A percentile compares a stretch with the other conserved stretches of the same genome.
Evolutionary conservation across 768 basidiomycete species (phyloP).

Genomic region (Rhodocollybia butyracea): DNA sequence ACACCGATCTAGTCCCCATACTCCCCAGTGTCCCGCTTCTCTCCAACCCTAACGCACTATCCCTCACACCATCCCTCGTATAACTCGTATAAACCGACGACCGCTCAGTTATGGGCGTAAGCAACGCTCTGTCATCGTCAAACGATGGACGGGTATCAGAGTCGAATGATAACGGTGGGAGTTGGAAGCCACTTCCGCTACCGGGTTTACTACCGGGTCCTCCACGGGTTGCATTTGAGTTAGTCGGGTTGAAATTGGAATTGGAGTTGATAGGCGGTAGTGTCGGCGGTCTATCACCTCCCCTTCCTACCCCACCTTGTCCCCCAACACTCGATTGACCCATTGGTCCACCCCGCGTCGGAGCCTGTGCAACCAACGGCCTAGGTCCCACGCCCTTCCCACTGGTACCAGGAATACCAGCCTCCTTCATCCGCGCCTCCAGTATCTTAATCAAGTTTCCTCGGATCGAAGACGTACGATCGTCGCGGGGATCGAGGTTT

Average conservation of each 20-base stretch:
- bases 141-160: constrained; percentile 10
- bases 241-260: too few relatives aligned
- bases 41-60: constrained; percentile 13
- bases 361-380: too few relatives aligned
- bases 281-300: too few relatives aligned
- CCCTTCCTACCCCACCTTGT: too few relatives aligned
- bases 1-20: background rate
- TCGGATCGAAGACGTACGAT: constrained; percentile 70
- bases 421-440: constrained; percentile 56
- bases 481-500: constrained; percentile 70
- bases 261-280: too few relatives aligned
- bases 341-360: too few relatives aligned
- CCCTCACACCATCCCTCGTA: background rate
- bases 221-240: constrained; percentile 22
- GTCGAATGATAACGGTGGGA: constrained; percentile 61
- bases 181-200: constrained; percentile 33
- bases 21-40: constrained; percentile 5
- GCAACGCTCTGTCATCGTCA: constrained; percentile 25
- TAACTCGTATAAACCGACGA: constrained; percentile 27
- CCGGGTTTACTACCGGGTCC: constrained; percentile 13
- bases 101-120: constrained; percentile 70
- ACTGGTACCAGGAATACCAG: constrained; percentile 18
- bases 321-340: too few relatives aligned
- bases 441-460: constrained; percentile 60
- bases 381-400: too few relatives aligned